phyloP scores from a whole-genome alignment of 192 early-diverging fungal genomes.

The Backusella tarrabulga region DNA sequence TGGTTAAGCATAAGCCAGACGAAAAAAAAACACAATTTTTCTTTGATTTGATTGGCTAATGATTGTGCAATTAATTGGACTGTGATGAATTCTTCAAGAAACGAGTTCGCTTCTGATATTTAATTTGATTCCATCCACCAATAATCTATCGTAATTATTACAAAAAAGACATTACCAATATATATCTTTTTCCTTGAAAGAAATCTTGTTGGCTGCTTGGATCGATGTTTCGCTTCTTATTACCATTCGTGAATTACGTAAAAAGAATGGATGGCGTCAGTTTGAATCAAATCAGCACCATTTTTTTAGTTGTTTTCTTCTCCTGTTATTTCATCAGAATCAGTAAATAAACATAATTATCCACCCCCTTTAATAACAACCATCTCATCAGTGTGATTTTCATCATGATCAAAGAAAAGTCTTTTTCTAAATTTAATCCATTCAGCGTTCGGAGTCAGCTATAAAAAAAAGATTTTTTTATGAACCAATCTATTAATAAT shows the following conservation, averaged over 20 bases:
- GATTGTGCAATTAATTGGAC: constrained; percentile 12
- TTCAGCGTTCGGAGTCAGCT: no score
- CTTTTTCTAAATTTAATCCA: no score
- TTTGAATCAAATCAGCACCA: background rate
- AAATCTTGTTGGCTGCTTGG: background rate
- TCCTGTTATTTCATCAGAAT: background rate
- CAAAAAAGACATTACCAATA: background rate
- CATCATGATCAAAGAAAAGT: no score
- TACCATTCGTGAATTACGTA: background rate
- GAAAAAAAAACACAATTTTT: constrained; percentile 5
- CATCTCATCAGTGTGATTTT: no score
- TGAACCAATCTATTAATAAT: no score
- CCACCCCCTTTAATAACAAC: no score
- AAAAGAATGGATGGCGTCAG: background rate
- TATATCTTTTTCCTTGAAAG: background rate
- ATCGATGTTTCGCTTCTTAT: background rate
- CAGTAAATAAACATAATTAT: no score
- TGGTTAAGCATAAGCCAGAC: background rate
- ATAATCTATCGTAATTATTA: background rate
- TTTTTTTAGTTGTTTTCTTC: background rate
- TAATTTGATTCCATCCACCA: background rate
- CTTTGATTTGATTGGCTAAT: background rate
- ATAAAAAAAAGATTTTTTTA: no score
- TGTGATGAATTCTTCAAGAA: background rate
- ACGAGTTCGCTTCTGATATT: background rate